Evolutionary conservation across 768 basidiomycete species (phyloP).

Genomic region (Chlorophyllum brunneum): DNA sequence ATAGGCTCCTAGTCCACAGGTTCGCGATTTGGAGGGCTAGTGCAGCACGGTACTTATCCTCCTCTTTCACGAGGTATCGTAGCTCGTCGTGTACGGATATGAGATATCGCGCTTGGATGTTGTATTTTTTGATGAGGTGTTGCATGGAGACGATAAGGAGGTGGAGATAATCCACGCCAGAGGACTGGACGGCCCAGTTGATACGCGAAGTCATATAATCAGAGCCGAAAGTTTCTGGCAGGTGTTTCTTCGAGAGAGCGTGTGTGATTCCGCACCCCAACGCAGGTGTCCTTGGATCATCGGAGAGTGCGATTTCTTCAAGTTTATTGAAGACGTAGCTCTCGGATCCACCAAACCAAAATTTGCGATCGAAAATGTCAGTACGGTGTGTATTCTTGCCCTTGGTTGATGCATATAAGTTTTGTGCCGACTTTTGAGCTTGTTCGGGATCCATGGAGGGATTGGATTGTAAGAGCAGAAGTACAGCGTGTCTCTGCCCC

Average conservation of each 20-base stretch:
- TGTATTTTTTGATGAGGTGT: slow-evolving; percentile 74
- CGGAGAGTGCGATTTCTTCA: slow-evolving; percentile 88
- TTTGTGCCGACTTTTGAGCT: slow-evolving; percentile 77
- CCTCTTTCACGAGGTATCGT: slow-evolving; percentile 86
- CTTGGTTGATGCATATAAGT: slow-evolving; percentile 90
- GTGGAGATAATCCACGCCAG: slow-evolving; percentile 97
- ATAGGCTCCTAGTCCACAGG: slow-evolving; percentile 89
- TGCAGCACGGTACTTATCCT: slow-evolving; percentile 86
- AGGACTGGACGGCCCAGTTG: slow-evolving; percentile 99
- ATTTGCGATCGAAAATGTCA: slow-evolving; percentile 75
- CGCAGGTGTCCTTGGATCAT: slow-evolving; percentile 86
- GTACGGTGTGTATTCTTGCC: slow-evolving; percentile 79
- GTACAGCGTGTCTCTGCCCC: slow-evolving; percentile 89
- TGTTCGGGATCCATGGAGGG: slow-evolving; percentile 71
- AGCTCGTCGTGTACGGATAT: slow-evolving; percentile 98
- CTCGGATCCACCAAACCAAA: slow-evolving; percentile 97
- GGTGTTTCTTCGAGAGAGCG: slow-evolving; percentile 86
- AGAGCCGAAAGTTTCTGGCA: slow-evolving; percentile 74
- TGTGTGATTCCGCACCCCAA: slow-evolving; percentile 92
- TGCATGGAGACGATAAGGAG: slow-evolving; percentile 95
- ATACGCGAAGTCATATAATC: slow-evolving; percentile 96
- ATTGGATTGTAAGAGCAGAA: slow-evolving; percentile 83
- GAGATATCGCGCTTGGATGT: slow-evolving; percentile 87
- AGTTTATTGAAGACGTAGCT: slow-evolving; percentile 97
- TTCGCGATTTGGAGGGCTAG: slow-evolving; percentile 94